Percentiles rank a stretch among this genome's conserved stretches.
Evolutionary conservation across 176 grass and related monocot species (phyloP).

Genomic region (Puya raimondii): DNA sequence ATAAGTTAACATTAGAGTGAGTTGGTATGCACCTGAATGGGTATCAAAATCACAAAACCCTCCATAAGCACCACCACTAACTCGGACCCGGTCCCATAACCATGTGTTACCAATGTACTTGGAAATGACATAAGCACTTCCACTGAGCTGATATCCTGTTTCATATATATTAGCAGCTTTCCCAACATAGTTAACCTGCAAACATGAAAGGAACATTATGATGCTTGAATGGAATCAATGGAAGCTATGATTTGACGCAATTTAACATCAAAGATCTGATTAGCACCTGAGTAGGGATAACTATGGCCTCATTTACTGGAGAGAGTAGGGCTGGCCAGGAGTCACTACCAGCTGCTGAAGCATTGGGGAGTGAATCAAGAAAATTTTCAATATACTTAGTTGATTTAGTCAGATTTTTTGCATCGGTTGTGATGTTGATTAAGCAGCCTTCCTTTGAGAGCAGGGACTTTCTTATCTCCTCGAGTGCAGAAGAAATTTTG

Average conservation of each 20-base stretch:
- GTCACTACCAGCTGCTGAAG: constrained; percentile 33
- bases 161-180: constrained; percentile 90
- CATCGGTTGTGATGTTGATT: constrained; percentile 75
- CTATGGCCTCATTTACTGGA: constrained; percentile 86
- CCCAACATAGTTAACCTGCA: constrained; percentile 98
- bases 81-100: constrained; percentile 93
- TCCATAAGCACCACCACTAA: constrained; percentile 97
- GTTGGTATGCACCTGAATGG: constrained; percentile 61
- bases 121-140: constrained; percentile 93
- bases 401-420: constrained; percentile 82
- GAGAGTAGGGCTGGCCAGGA: constrained; percentile 63
- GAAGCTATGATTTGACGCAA: background rate
- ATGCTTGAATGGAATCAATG: constrained; percentile 2
- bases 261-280: background rate
- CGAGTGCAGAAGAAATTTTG: constrained; percentile 72
- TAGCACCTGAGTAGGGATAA: constrained; percentile 87
- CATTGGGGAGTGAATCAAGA: constrained; percentile 70
- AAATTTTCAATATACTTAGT: constrained; percentile 63
- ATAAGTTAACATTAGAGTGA: background rate
- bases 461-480: constrained; percentile 80
- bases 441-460: constrained; percentile 71
- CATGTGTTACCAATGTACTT: constrained; percentile 93
- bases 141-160: constrained; percentile 84
- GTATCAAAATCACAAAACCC: constrained; percentile 98
- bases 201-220: constrained; percentile 21